A percentile compares a stretch with the other conserved stretches of the same genome.
These are phyloP conservation scores for Nannochloris sp. DNA, from an alignment of 139 green algal species.

Conservation along the genomic window DNA sequence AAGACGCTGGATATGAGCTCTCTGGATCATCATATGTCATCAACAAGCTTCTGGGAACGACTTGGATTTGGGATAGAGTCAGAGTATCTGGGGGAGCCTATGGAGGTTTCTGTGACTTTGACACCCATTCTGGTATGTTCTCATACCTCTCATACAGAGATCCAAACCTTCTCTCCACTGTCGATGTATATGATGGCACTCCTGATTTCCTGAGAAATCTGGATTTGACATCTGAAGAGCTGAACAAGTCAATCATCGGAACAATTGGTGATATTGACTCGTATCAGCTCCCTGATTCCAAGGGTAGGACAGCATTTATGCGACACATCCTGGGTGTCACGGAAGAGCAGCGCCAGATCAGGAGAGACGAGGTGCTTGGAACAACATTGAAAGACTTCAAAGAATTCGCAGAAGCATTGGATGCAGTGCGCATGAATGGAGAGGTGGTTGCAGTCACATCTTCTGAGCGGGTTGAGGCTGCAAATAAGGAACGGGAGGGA, in stretches of 20 bases:
- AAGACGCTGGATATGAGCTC: conserved; percentile 86
- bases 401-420: conserved; percentile 48
- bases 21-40: conserved; percentile 83
- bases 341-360: conserved; percentile 88
- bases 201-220: conserved; percentile 71
- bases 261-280: conserved; percentile 89
- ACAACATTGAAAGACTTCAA: conserved; percentile 74
- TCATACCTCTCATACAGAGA: conserved; percentile 90
- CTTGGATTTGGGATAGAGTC: conserved; percentile 97
- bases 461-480: conserved; percentile 37
- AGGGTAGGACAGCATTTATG: conserved; percentile 68
- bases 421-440: conserved; percentile 44
- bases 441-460: conserved; percentile 77
- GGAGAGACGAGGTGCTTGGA: conserved; percentile 68
- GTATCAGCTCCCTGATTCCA: conserved; percentile 91
- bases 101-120: conserved; percentile 95
- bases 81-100: conserved; percentile 78
- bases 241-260: conserved; percentile 94
- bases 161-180: conserved; percentile 90
- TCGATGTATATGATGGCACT: conserved; percentile 69
- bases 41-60: conserved; percentile 90
- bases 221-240: conserved; percentile 68
- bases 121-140: conserved; percentile 88
- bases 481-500: conserved; percentile 45
- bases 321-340: conserved; percentile 83